Evolutionary conservation across 768 basidiomycete genomes (phyloP).

Genomic region (Leccinellum albellum): DNA sequence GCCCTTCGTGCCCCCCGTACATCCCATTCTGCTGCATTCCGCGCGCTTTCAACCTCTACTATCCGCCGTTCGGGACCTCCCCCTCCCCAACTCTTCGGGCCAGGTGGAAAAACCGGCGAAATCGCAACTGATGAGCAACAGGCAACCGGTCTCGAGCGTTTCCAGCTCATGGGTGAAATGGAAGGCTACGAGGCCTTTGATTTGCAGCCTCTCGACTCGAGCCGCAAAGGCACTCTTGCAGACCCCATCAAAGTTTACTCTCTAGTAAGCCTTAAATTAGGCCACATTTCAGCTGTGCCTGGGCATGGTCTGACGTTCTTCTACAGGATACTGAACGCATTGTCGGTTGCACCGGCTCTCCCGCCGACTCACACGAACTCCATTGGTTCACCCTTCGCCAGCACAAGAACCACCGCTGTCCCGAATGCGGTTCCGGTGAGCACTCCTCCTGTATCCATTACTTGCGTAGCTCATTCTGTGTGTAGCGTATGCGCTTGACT

Average conservation of each 20-base stretch:
- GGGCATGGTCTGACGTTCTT: neutral
- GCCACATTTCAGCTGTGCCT: neutral
- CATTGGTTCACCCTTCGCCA: constrained; percentile 74
- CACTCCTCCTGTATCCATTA: constrained; percentile 6
- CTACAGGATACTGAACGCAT: constrained; percentile 74
- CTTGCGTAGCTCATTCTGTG: constrained; percentile 5
- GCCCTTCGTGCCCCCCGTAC: constrained; percentile 20
- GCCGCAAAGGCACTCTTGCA: constrained; percentile 80
- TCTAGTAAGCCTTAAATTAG: constrained; percentile 51
- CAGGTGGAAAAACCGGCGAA: constrained; percentile 67
- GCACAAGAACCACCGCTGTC: constrained; percentile 74
- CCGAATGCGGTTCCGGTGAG: constrained; percentile 91
- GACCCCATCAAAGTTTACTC: constrained; percentile 87
- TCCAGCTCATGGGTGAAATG: constrained; percentile 85
- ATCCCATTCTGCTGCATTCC: constrained; percentile 32
- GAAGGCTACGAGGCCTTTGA: constrained; percentile 91
- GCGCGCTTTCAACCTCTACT: constrained; percentile 58
- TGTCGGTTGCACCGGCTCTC: constrained; percentile 92
- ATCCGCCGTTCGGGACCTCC: constrained; percentile 55
- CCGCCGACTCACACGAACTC: constrained; percentile 93
- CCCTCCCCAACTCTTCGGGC: constrained; percentile 64
- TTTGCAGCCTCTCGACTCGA: constrained; percentile 76
- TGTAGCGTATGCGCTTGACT: constrained; percentile 72
- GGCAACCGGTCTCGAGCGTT: constrained; percentile 94
- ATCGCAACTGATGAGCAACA: constrained; percentile 86